Evolutionary conservation across 495 filamentous ascomycete genomes (phyloP), one percentile per base, ranked within the genome.

Genomic region (Penicillium ochrochloron): DNA sequence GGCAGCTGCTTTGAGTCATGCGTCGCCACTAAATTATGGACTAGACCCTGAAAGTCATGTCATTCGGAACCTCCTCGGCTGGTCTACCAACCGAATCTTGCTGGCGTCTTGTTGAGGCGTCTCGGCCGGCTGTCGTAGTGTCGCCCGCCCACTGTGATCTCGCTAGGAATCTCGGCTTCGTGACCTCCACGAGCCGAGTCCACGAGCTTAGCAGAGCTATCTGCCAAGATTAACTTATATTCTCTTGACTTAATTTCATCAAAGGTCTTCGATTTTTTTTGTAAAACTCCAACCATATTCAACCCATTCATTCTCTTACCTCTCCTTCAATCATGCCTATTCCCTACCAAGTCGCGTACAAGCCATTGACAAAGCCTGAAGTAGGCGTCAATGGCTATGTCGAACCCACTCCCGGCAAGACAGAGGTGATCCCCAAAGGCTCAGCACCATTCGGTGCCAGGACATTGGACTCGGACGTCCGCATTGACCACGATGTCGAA

Each of bases 401-500:
- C 5, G 55, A 64, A 35, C 23, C 15, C 3, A 59, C 58, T 3
- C 17, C 19, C 1, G 35, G 25, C 35, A 31, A 42, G 34, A 8
- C 44, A 17, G 65, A 66, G 35, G 48, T 66, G 5, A 53, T 73
- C 3, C 54, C 57, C 2, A 62, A 60, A 29, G 70, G 70, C 48
- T 29, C 54, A 21, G 14, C 48, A 31, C 23, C 53, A 41, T 23
- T 56, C 59, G 19, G 39, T 15, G 54, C 54, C n/a, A 68, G 62
- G 31, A 23, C 53, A 1, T 46, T 73, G 9, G 19, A 48, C 12
- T 62, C 59, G 15, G 62, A 70, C 6, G 60, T 73, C 17, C 57
- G 61, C 33, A 60, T 65, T 46, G 62, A 66, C 10, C 66, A 70
- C 34, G 70, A 73, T 52, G 55, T 70, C 7, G 60, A 51, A 2